Base-by-base conservation (phyloP, 345 rosid species). In the Bruguiera gymnorhiza region DNA sequence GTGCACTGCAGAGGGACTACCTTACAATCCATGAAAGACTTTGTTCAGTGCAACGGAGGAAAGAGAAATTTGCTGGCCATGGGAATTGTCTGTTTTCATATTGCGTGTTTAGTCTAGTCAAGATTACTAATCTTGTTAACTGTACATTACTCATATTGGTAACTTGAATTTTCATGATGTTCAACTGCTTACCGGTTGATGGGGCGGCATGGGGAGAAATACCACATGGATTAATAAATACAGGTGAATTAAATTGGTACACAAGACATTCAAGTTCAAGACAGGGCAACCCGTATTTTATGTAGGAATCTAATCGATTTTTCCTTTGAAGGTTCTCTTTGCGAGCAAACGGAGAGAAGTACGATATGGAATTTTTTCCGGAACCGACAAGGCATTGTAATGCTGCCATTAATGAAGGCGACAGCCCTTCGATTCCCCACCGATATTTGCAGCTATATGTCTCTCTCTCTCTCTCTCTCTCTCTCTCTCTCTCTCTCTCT, bases 341-440 rank as follows among this genome's bases (percentile, higher is more conserved):
- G 58, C 2, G 26, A 57, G 30, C 5, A 37, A 32, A 53, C 19
- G 43, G 11, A 24, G 31, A 50, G 61, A 67, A 19, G 31, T 6
- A 67, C 11, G 57, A 69, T 67, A 37, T 63, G 59, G 56, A 37
- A 52, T 54, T 60, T 65, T 75, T 69, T 43, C 21, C 48, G 34
- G 85, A 72, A 86, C 97, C 92, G 96, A 92, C 97, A 88, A 77
- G 76, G 76, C 85, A 81, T 81, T 81, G 80, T 76, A 84, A 70
- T 82, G 81, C 80, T 86, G 89, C 91, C 88, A 84, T 83, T 85
- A 88, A 83, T 84, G 89, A 84, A 86, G 86, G 90, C 87, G 94
- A 89, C 97, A 92, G 66, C 78, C 73, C 84, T 85, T 80, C 71
- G 88, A 89, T 92, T 85, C 83, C 90, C 81, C 79, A 70, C 83